These are phyloP conservation scores for Paecilomyces niveus DNA, from an alignment of 2,329 filamentous ascomycete genomes.

Conservation along the genomic window DNA sequence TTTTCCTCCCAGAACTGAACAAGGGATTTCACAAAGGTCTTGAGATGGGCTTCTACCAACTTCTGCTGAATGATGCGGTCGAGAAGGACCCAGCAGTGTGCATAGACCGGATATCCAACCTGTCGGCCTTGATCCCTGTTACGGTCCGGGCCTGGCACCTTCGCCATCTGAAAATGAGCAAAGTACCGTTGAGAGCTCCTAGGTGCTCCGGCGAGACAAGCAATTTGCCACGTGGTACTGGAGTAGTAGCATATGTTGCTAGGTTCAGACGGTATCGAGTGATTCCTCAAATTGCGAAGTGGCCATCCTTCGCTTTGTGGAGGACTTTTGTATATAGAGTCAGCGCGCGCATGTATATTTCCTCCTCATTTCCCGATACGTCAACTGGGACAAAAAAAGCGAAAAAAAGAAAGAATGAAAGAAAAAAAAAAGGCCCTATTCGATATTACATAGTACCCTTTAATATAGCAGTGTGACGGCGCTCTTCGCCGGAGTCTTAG, in stretches of 20 bases:
- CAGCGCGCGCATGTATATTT: no score
- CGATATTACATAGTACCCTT: no score
- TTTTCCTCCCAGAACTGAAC: slow-evolving; percentile 6
- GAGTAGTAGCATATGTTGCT: not conserved
- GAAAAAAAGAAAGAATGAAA: no score
- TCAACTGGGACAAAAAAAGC: no score
- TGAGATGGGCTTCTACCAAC: slow-evolving; percentile 5
- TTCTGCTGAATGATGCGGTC: slow-evolving; percentile 10
- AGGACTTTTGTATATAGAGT: slow-evolving; percentile 1
- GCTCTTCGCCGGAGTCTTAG: no score
- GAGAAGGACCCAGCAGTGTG: slow-evolving; percentile 12
- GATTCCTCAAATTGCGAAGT: slow-evolving; percentile 5
- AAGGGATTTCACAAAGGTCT: slow-evolving; percentile 2
- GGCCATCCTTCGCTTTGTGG: slow-evolving; percentile 2
- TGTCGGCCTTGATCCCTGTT: slow-evolving; percentile 10
- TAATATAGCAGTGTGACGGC: no score
- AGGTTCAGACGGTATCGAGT: not conserved
- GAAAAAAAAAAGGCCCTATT: no score
- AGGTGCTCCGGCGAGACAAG: not conserved
- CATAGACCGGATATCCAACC: slow-evolving; percentile 10
- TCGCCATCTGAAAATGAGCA: slow-evolving; percentile 1
- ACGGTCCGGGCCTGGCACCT: slow-evolving; percentile 3
- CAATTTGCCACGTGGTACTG: not conserved
- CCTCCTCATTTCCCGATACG: no score
- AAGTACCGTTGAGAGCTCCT: not conserved